These are phyloP conservation scores for Cercophora newfieldiana DNA, from an alignment of 495 filamentous ascomycete species.

Conservation along the genomic window DNA sequence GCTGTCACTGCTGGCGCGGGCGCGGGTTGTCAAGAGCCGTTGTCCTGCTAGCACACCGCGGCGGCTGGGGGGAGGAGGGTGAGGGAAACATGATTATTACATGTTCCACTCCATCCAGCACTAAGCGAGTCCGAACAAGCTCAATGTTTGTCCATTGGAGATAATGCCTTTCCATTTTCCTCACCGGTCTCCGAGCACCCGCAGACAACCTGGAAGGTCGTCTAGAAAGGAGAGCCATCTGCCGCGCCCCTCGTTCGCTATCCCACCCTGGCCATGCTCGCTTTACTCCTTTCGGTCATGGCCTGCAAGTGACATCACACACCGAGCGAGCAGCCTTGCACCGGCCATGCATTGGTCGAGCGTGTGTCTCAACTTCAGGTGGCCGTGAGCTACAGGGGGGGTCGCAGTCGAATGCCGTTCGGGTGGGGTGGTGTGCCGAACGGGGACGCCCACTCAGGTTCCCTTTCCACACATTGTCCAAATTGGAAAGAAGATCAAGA, in stretches of 20 bases:
- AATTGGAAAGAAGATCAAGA: background rate
- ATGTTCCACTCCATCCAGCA: background rate
- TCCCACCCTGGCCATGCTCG: background rate
- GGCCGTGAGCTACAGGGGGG: background rate
- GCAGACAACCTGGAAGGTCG: too few species aligned
- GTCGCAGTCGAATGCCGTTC: background rate
- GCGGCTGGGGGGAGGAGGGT: too few species aligned
- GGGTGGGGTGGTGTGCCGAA: constrained; percentile 15
- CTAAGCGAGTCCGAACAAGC: background rate
- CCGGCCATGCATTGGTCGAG: constrained; percentile 3
- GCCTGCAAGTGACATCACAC: constrained; percentile 20
- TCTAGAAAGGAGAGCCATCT: too few species aligned
- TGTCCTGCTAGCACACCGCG: background rate
- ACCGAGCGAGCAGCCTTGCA: background rate
- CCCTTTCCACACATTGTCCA: constrained; percentile 6
- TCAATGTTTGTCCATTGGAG: background rate
- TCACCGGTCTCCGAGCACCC: background rate
- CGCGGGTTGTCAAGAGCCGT: background rate
- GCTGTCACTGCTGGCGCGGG: too few species aligned
- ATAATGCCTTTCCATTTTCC: background rate
- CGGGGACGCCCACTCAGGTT: constrained; percentile 1
- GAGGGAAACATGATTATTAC: background rate
- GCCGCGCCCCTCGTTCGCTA: background rate
- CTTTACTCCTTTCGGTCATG: background rate
- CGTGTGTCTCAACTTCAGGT: constrained; percentile 22